A percentile compares a stretch with the other conserved stretches of the same genome.
phyloP scores from a whole-genome alignment of 1,284 basidiomycete genomes.

The Cryptococcus depauperatus region DNA sequence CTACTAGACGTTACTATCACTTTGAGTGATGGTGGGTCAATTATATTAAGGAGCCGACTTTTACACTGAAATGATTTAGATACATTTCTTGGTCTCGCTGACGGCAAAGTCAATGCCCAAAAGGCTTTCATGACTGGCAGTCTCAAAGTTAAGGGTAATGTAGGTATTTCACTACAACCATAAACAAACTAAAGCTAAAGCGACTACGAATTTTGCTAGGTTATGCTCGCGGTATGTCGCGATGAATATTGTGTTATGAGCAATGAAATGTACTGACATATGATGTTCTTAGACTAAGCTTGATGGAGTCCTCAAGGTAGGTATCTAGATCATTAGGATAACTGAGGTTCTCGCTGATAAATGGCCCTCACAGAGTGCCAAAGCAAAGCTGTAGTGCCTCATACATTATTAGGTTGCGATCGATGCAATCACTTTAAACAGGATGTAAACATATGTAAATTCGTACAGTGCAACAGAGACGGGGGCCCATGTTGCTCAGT shows the following conservation, averaged over 20 bases:
- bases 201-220: conserved; percentile 9
- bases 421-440: too few species aligned
- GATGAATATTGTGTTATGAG: too few species aligned
- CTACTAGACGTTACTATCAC: conserved; percentile 51
- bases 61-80: conserved; percentile 13
- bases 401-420: too few species aligned
- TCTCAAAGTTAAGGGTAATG: conserved; percentile 50
- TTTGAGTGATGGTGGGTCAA: conserved; percentile 32
- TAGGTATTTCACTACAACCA: conserved; percentile 15
- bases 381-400: conserved; percentile 40
- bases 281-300: conserved; percentile 60
- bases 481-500: too few species aligned
- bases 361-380: conserved; percentile 20
- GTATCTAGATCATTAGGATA: conserved; percentile 15
- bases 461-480: too few species aligned
- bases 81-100: conserved; percentile 40
- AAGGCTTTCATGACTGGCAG: conserved; percentile 92
- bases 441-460: too few species aligned
- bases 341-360: conserved; percentile 2
- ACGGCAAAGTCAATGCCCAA: conserved; percentile 60
- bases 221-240: conserved; percentile 35
- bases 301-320: conserved; percentile 66
- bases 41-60: neutral
- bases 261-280: conserved; percentile 9
- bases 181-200: too few species aligned